Base-by-base conservation (phyloP, 139 green algal genomes). In the Dunaliella sp. region DNA sequence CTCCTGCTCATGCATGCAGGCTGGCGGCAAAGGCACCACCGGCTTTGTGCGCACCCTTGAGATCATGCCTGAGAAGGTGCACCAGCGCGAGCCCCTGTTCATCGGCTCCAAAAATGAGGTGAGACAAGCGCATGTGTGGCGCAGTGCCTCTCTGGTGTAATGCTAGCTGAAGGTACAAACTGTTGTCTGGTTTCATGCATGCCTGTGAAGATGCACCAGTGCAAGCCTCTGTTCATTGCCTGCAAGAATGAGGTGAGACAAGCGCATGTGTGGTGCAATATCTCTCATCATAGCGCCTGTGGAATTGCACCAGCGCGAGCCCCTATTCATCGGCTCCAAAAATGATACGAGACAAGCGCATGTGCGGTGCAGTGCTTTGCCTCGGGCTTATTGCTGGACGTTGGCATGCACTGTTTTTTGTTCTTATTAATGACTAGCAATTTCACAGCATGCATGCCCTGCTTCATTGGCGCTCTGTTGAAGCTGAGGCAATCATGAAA, bases 51-150 rank as follows among this genome's bases (percentile, higher is more conserved):
- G 95, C 26, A 91, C 97, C 38, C 86, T 98, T 87, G 95, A 97
- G 86, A 93, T 97, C 77, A 76, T 90, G 80, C 94, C 94, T 34
- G 93, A 89, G 76, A 86, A 88, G 86, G 86, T 88, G 65, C 78
- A 94, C 88, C 92, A 95, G 88, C 82, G 91, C n/a, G 90, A 94
- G 83, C 93, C 93, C 36, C 90, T 91, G 35, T 97, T 95, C 88
- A 89, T 95, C 22, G 97, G 97, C 75, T 95, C 88, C 84, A 93
- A 92, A 80, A 93, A 95, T 84, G 97, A 99, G 94, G 81, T 85
- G 26, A 38, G 77, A 32, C 16, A 82, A 25, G 32, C 77, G 48
- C 16, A 16, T 65, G 48, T 65, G 48, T 26, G 16, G 48, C 7
- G 48, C 48, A 65, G 16, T 26, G 48, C 48, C 7, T 65, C 48